Base-by-base conservation (phyloP, 495 filamentous ascomycete species). In the Aspergillus panamensis region DNA sequence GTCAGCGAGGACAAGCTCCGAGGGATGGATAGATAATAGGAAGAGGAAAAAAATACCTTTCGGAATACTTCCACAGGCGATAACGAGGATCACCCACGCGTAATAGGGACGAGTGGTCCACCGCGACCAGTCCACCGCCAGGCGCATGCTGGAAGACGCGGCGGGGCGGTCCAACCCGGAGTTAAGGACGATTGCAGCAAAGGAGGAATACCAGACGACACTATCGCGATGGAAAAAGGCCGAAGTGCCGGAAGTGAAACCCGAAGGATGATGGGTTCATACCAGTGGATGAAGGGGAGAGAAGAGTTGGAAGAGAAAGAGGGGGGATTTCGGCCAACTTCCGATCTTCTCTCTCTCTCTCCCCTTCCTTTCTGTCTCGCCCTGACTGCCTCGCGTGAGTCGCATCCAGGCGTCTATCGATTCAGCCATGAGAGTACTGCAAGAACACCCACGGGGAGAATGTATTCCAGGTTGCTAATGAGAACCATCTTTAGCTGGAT, bases 1-100 rank as follows among this genome's bases (percentile, higher is more conserved):
- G 30, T 59, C 30, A 45, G 60, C 66, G 25, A 64, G 57, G 25
- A 39, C 10, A 3, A 3, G 35, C 14, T 5, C 35, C 14, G 35
- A 1, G 8, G 35, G 20, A 19, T 13, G 39, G n/a, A 30, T n/a
- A 43, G n/a, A 35, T 12, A 49, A 19, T n/a, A 39, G 44, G 48
- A 19, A 32, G 25, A 37, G 29, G 16, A 33, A 16, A 30, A 33
- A 32, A 30, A 21, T 49, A 77, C 76, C 76, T 69, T 79, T 77
- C 6, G 75, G 73, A 47, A 77, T 79, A 55, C 69, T 66, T 6
- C 76, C 74, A 51, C 73, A 75, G 1, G 75, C 74, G 13, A 77
- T 72, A 42, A 73, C 67, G 40, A 68, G 51, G 51, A 78, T 65
- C 17, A 77, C 69, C 25, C 75, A 62, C 35, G 71, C 69, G 63